phyloP scores from a whole-genome alignment of 2,329 filamentous ascomycete species.

The Aspergillus sergii region DNA sequence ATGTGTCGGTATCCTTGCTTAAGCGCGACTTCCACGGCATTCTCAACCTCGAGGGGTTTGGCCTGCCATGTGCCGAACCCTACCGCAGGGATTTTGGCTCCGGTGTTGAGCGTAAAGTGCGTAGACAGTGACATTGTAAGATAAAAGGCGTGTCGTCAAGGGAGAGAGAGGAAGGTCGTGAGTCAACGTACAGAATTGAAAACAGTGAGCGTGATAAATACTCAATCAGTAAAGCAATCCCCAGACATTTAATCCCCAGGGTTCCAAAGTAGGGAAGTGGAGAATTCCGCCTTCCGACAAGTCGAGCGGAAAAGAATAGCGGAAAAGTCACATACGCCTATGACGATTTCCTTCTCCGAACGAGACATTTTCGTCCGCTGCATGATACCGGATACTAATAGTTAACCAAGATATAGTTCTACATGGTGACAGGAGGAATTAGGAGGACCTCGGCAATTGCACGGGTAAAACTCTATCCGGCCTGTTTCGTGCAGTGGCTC shows the following conservation, averaged over 20 bases:
- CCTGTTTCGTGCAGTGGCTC: background rate
- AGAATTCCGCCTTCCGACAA: background rate
- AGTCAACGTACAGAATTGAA: too few species aligned
- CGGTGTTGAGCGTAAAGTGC: conserved; percentile 28
- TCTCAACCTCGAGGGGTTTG: conserved; percentile 65
- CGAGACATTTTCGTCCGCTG: background rate
- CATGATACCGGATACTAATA: background rate
- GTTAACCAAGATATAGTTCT: background rate
- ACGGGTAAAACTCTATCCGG: background rate
- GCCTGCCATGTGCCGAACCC: conserved; percentile 83
- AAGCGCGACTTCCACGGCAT: conserved; percentile 72
- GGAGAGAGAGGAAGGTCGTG: too few species aligned
- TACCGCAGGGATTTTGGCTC: conserved; percentile 54
- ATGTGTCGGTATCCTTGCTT: conserved; percentile 62
- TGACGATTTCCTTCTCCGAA: background rate
- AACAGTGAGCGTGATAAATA: too few species aligned
- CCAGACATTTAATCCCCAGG: background rate
- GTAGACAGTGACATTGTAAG: conserved; percentile 19
- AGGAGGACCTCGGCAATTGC: background rate
- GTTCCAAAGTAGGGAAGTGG: background rate
- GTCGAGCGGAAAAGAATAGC: conserved; percentile 5
- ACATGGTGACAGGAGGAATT: background rate
- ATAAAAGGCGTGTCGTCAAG: background rate
- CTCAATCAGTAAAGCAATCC: too few species aligned
- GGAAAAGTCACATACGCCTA: background rate